Conservation (phyloP, 495 filamentous ascomycete species). For the Xylaria flabelliformis region DNA sequence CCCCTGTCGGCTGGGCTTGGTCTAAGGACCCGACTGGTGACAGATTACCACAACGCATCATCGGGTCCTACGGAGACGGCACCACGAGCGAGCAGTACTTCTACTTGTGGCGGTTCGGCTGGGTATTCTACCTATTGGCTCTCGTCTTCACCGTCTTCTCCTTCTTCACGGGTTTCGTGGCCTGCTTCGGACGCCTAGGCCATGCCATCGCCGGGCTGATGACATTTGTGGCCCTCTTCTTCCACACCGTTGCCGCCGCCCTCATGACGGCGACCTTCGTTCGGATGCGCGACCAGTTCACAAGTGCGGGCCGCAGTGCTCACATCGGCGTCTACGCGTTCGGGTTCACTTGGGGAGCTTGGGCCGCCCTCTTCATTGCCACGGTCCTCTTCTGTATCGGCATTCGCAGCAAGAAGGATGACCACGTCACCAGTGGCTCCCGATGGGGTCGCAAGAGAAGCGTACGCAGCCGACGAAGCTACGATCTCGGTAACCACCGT, state of each 20-base stretch:
- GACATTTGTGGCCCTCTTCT: slow-evolving; percentile 49
- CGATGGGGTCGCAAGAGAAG: slow-evolving; percentile 46
- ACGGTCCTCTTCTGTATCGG: slow-evolving; percentile 73
- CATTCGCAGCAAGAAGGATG: slow-evolving; percentile 33
- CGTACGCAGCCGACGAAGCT: slow-evolving; percentile 46
- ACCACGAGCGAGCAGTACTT: slow-evolving; percentile 58
- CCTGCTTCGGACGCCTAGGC: slow-evolving; percentile 57
- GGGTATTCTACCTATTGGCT: slow-evolving; percentile 76
- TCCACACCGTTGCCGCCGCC: slow-evolving; percentile 53
- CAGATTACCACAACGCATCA: slow-evolving; percentile 48
- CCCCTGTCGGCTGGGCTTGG: slow-evolving; percentile 61
- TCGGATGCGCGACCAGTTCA: slow-evolving; percentile 75
- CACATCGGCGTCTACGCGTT: slow-evolving; percentile 74
- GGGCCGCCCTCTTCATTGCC: slow-evolving; percentile 71
- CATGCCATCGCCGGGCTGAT: slow-evolving; percentile 51
- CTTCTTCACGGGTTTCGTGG: slow-evolving; percentile 60
- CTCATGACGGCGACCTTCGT: slow-evolving; percentile 71
- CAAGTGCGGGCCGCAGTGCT: slow-evolving; percentile 60
- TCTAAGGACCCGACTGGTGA: slow-evolving; percentile 36
- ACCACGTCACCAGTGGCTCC: slow-evolving; percentile 26
- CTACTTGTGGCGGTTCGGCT: slow-evolving; percentile 67
- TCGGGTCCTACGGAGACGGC: slow-evolving; percentile 51
- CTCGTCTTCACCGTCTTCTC: slow-evolving; percentile 66
- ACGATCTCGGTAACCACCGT: slow-evolving; percentile 58
- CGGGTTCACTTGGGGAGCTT: slow-evolving; percentile 86